These are phyloP conservation scores for Trichocomaceae sp. DNA, from an alignment of 2,329 filamentous ascomycete species.

Conservation along the genomic window DNA sequence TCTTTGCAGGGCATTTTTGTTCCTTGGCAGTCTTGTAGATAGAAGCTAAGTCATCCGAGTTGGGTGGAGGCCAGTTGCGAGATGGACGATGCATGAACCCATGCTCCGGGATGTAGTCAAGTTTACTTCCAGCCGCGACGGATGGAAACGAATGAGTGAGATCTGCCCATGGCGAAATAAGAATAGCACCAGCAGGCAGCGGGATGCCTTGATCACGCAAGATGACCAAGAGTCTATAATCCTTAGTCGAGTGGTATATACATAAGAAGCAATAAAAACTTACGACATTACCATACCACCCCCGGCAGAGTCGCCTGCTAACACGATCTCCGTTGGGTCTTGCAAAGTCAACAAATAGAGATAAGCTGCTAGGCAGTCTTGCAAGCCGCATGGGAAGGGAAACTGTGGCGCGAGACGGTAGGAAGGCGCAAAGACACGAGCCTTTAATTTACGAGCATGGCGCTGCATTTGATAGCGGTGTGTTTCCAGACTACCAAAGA, in stretches of 20 bases:
- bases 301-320: conserved; percentile 90
- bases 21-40: conserved; percentile 38
- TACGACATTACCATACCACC: conserved; percentile 75
- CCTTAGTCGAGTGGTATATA: conserved; percentile 17
- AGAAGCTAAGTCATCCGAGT: conserved; percentile 61
- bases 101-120: conserved; percentile 81
- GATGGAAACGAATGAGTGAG: conserved; percentile 94
- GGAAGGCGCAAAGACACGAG: conserved; percentile 74
- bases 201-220: conserved; percentile 77
- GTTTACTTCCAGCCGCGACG: conserved; percentile 60
- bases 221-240: conserved; percentile 60
- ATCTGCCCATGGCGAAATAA: conserved; percentile 95
- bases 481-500: conserved; percentile 90
- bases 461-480: conserved; percentile 98
- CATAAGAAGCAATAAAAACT: conserved; percentile 17
- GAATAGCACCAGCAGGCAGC: conserved; percentile 77
- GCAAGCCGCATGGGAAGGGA: conserved; percentile 86
- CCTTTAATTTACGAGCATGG: conserved; percentile 88
- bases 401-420: conserved; percentile 91
- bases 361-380: conserved; percentile 85
- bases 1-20: neutral
- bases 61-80: conserved; percentile 84
- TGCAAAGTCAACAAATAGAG: conserved; percentile 71
- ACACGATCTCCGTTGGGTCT: conserved; percentile 71
- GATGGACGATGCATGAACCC: conserved; percentile 92